Evolutionary conservation across 2,329 filamentous ascomycete genomes (phyloP), one percentile per base, ranked within the genome.

Genomic region (Sporothrix sp.): DNA sequence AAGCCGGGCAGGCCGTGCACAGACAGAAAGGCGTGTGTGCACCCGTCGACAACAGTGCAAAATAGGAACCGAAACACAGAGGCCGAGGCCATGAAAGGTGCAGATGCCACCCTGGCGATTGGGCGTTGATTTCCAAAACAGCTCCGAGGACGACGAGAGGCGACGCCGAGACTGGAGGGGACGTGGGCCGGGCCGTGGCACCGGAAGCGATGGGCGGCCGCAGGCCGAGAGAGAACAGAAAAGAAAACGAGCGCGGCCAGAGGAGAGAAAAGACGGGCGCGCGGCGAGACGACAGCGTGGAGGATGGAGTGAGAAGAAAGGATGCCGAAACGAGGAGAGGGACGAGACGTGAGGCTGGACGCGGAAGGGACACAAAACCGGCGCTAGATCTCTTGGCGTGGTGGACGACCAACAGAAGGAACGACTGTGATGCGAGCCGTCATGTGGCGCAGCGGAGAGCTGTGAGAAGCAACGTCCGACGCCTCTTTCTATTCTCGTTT

Each of bases 281-380:
- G 52, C 54, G 58, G 63, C 13, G 40, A 27, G 28, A n/a, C n/a
- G n/a, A n/a, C n/a, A n/a, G n/a, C 28, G 20, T 27, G 5, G 36
- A n/a, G n/a, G 21, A 40, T 23, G 8, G 43, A 33, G 33, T 25
- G 43, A 45, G 58, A 60, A 37, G n/a, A n/a, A 28, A 21, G n/a
- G 33, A 28, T 14, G 44, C 16, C n/a, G 33, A 30, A 39, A 48
- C 23, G 35, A 32, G 25, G 16, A 27, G 43, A 30, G 30, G 32
- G 16, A 14, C 8, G 32, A 18, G n/a, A n/a, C 44, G n/a, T 28
- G 44, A 37, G 44, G 44, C 33, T 20, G 32, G 33, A 27, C 20
- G 7, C 10, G 28, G 18, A 44, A 28, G 23, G 27, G 27, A 44
- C 42, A 23, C 25, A 38, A 48, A 39, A 7, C 16, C 11, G 35